These are phyloP conservation scores for Cyclotella baltica DNA, from an alignment of 108 stramenopile species.

Conservation along the genomic window DNA sequence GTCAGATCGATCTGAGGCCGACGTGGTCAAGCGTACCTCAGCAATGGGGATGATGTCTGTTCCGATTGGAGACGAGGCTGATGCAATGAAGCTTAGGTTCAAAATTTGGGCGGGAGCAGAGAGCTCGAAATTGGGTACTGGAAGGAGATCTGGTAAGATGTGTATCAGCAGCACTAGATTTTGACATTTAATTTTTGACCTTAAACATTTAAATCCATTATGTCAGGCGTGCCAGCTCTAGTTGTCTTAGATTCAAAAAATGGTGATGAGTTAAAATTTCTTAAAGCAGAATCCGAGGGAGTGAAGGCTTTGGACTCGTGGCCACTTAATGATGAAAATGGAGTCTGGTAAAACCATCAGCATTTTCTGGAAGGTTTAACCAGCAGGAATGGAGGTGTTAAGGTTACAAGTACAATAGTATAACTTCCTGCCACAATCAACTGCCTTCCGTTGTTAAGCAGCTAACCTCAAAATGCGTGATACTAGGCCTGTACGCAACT, in stretches of 20 bases:
- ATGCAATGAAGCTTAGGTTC: conserved; percentile 56
- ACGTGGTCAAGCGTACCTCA: conserved; percentile 39
- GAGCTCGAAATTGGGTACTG: conserved; percentile 53
- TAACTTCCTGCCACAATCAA: no score
- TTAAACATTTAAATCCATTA: no score
- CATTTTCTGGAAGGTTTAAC: neutral
- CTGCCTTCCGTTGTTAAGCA: no score
- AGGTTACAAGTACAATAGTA: no score
- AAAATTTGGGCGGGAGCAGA: conserved; percentile 73
- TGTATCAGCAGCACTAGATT: no score
- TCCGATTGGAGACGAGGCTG: conserved; percentile 59
- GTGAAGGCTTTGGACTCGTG: conserved; percentile 58
- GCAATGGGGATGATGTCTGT: conserved; percentile 62
- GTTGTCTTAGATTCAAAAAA: conserved; percentile 65
- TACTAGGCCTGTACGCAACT: no score
- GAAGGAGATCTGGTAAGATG: conserved; percentile 69
- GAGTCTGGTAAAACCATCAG: conserved; percentile 54
- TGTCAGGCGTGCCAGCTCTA: conserved; percentile 73
- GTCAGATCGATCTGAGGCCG: conserved; percentile 54
- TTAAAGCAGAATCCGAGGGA: conserved; percentile 60
- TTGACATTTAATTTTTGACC: no score
- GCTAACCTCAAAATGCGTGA: no score
- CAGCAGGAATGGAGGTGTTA: neutral
- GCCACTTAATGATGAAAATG: conserved; percentile 62
- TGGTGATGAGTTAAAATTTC: conserved; percentile 62